Percentiles rank a stretch among this genome's conserved stretches.
These are phyloP conservation scores for Monilinia vaccinii-corymbosi DNA, from an alignment of 2,329 filamentous ascomycete genomes.

Conservation along the genomic window DNA sequence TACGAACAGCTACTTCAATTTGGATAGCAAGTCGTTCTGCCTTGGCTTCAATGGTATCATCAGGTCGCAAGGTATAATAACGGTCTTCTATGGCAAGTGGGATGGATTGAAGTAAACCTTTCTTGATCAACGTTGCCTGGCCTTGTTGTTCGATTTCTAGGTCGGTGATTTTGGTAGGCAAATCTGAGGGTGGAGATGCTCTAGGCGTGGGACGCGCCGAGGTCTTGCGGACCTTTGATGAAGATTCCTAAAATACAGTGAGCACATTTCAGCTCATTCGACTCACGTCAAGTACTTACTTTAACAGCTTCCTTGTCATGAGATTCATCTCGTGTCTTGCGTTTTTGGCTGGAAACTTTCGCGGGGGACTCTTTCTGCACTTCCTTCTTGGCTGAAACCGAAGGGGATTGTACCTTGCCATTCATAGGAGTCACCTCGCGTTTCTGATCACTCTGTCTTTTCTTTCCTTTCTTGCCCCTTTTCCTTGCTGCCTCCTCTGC, in stretches of 20 bases:
- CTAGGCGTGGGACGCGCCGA: constrained; percentile 38
- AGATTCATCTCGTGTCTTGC: constrained; percentile 42
- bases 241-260: constrained; percentile 31
- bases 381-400: constrained; percentile 29
- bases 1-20: constrained; percentile 64
- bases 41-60: constrained; percentile 52
- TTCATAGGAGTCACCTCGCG: constrained; percentile 35
- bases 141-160: constrained; percentile 57
- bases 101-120: constrained; percentile 58
- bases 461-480: constrained; percentile 50
- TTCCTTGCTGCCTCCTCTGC: constrained; percentile 34
- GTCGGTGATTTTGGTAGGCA: constrained; percentile 42
- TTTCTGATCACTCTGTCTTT: constrained; percentile 54
- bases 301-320: constrained; percentile 41
- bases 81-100: constrained; percentile 57
- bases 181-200: constrained; percentile 31
- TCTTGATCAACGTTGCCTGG: constrained; percentile 61
- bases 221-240: constrained; percentile 45
- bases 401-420: constrained; percentile 25
- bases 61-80: constrained; percentile 52
- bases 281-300: constrained; percentile 29
- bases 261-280: not conserved
- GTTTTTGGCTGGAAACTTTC: constrained; percentile 30
- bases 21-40: constrained; percentile 65
- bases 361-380: not conserved